Evolutionary conservation across 768 basidiomycete species (phyloP).

Genomic region (Tylopilus plumbeoviolaceoides): DNA sequence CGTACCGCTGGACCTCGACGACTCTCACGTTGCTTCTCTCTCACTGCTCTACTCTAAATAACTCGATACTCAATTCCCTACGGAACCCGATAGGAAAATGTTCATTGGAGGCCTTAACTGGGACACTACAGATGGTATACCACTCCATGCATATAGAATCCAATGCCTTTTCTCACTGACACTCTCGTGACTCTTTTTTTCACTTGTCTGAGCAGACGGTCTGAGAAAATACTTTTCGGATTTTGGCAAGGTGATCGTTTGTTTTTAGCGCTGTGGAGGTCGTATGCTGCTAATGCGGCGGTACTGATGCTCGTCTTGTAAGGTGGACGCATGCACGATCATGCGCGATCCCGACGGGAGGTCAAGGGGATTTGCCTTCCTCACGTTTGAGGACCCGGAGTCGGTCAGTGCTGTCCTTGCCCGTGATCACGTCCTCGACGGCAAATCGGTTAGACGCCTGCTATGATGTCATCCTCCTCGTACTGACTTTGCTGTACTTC

Average conservation of each 20-base stretch:
- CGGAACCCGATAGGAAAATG: conserved; percentile 65
- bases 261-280: conserved; percentile 4
- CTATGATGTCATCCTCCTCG: not conserved
- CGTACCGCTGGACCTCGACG: conserved; percentile 34
- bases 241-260: conserved; percentile 60
- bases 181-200: conserved; percentile 13
- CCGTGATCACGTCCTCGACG: conserved; percentile 68
- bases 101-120: conserved; percentile 89
- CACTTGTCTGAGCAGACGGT: conserved; percentile 43
- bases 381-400: conserved; percentile 71
- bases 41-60: conserved; percentile 26
- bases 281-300: not conserved
- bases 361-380: conserved; percentile 80
- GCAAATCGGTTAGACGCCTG: conserved; percentile 58
- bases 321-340: conserved; percentile 79
- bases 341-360: conserved; percentile 77
- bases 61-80: conserved; percentile 28
- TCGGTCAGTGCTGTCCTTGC: conserved; percentile 63
- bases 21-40: conserved; percentile 25
- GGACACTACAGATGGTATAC: conserved; percentile 87
- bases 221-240: conserved; percentile 71
- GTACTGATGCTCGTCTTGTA: conserved; percentile 21
- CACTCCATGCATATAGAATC: conserved; percentile 24
- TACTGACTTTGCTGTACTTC: not conserved
- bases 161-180: conserved; percentile 25